Percentiles rank a stretch among this genome's conserved stretches.
Conservation (phyloP, 176 grass and related monocot species). For the Carex cristatella region DNA sequence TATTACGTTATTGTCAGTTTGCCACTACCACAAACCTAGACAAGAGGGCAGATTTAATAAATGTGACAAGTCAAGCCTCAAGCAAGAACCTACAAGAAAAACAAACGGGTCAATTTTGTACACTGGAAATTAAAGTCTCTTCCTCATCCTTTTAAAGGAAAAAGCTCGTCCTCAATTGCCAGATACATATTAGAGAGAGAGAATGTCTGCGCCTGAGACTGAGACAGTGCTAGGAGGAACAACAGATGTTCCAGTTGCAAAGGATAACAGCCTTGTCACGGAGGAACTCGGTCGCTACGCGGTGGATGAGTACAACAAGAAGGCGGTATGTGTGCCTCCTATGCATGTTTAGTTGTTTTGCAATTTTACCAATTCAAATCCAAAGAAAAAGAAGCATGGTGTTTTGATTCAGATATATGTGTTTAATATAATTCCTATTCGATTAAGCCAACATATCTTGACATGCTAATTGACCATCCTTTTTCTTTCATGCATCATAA, state of each 20-base stretch:
- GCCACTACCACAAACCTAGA: not conserved
- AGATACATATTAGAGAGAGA: not conserved
- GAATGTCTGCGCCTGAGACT: not conserved
- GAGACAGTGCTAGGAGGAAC: not conserved
- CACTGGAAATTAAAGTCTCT: not conserved
- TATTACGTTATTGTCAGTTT: not conserved
- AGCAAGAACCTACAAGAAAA: not conserved
- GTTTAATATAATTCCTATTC: not conserved
- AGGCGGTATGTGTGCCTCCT: not conserved
- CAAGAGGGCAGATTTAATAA: not conserved
- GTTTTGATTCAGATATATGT: not conserved
- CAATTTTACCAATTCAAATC: not conserved
- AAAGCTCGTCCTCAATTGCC: not conserved
- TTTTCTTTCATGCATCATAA: not conserved
- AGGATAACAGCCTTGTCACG: slow-evolving; percentile 1
- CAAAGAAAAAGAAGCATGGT: not conserved
- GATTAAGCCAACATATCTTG: not conserved
- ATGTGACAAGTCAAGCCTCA: not conserved
- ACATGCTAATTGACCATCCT: not conserved
- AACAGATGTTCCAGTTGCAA: not conserved
- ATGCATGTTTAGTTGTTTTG: not conserved
- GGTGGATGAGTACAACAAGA: not conserved
- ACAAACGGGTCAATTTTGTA: slow-evolving; percentile 3
- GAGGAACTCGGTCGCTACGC: slow-evolving; percentile 17
- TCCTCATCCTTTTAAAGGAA: not conserved